Conservation (phyloP, 306 rosid genomes). For the Hippophae tibetana region DNA sequence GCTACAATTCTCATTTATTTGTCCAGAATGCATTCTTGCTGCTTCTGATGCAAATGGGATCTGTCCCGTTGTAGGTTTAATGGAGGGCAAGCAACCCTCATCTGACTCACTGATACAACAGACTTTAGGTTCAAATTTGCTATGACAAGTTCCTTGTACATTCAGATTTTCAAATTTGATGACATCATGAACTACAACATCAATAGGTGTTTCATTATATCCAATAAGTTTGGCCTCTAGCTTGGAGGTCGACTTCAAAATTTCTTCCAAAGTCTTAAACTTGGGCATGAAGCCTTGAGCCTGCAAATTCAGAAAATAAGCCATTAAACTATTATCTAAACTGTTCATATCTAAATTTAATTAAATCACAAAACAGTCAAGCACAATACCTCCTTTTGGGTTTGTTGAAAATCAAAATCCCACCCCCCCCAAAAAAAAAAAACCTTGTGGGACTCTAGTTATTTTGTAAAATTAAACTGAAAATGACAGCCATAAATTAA, state of each 20-base stretch:
- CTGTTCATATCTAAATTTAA: too few relatives aligned
- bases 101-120: conserved; percentile 4
- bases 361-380: too few relatives aligned
- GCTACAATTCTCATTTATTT: conserved; percentile 21
- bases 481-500: too few relatives aligned
- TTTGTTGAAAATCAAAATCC: too few relatives aligned
- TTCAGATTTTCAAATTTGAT: conserved; percentile 8
- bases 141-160: conserved; percentile 20
- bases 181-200: conserved; percentile 22
- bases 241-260: conserved; percentile 47
- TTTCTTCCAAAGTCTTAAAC: conserved; percentile 63
- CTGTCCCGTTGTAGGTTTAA: conserved; percentile 16
- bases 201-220: conserved; percentile 62
- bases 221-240: conserved; percentile 69
- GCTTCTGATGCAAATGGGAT: conserved; percentile 16
- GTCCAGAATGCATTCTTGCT: conserved; percentile 1
- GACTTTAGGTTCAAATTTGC: conserved; percentile 20
- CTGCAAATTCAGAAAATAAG: conserved; percentile 33
- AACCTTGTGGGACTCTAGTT: too few relatives aligned
- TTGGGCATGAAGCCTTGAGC: conserved; percentile 46
- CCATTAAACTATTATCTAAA: neutral
- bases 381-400: too few relatives aligned
- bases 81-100: conserved; percentile 10
- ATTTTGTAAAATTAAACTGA: too few relatives aligned
- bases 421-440: too few relatives aligned